phyloP scores from a whole-genome alignment of 2,329 filamentous ascomycete genomes.

The Venturia asperata region DNA sequence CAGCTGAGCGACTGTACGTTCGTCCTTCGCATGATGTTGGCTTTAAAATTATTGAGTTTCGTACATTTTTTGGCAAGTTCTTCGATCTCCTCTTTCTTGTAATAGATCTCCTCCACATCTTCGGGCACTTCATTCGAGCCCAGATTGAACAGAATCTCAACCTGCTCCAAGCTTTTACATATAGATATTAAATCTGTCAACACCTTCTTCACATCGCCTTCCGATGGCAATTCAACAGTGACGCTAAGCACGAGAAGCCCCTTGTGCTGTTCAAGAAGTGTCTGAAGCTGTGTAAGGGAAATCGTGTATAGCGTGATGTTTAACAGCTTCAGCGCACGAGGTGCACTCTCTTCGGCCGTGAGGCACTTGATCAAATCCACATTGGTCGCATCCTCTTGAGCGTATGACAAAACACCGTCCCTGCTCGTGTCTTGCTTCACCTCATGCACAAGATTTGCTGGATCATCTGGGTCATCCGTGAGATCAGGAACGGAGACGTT shows the following conservation, averaged over 20 bases:
- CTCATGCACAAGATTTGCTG: constrained; percentile 23
- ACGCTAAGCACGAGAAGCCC: constrained; percentile 35
- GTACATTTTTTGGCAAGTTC: constrained; percentile 29
- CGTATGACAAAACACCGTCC: constrained; percentile 32
- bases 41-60: constrained; percentile 33
- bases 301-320: constrained; percentile 40
- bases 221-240: constrained; percentile 33
- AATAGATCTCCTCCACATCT: constrained; percentile 5
- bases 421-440: constrained; percentile 22
- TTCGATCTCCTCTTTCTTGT: constrained; percentile 29
- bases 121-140: constrained; percentile 30
- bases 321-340: constrained; percentile 30
- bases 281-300: constrained; percentile 29
- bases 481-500: constrained; percentile 33
- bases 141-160: constrained; percentile 35
- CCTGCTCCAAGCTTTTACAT: constrained; percentile 32
- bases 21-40: constrained; percentile 23
- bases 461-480: constrained; percentile 25
- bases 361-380: constrained; percentile 29
- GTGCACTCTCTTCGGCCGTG: constrained; percentile 30
- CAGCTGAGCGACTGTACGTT: background rate
- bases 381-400: constrained; percentile 21
- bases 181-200: constrained; percentile 28
- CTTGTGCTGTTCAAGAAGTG: constrained; percentile 32
- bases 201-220: constrained; percentile 31